Conservation (phyloP, 2,329 filamentous ascomycete genomes). For the Tolypocladium amazonense region DNA sequence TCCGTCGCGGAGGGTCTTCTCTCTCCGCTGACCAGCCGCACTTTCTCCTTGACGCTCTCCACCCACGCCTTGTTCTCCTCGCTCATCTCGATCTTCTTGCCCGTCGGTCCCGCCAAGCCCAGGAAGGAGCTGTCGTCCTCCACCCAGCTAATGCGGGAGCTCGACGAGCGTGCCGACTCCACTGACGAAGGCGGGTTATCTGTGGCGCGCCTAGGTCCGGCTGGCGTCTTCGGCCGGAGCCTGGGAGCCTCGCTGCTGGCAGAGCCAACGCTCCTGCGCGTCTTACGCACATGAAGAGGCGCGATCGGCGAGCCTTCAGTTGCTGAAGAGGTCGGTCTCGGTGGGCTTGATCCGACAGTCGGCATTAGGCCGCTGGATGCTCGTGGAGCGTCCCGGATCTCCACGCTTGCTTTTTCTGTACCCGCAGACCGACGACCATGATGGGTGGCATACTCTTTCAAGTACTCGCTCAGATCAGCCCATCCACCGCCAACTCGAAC, state of each 20-base stretch:
- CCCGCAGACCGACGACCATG: constrained; percentile 62
- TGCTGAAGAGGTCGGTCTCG: constrained; percentile 29
- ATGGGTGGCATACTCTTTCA: constrained; percentile 86
- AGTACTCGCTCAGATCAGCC: constrained; percentile 90
- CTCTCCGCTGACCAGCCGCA: constrained; percentile 58
- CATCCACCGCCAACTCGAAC: constrained; percentile 96
- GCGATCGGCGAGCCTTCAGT: constrained; percentile 28
- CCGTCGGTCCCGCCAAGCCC: constrained; percentile 60
- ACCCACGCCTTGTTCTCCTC: constrained; percentile 72
- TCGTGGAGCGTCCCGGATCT: constrained; percentile 41
- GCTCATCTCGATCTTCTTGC: constrained; percentile 54
- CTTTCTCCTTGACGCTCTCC: constrained; percentile 72
- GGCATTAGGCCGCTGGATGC: constrained; percentile 15
- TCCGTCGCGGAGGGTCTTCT: constrained; percentile 21
- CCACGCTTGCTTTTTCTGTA: constrained; percentile 39
- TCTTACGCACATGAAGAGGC: constrained; percentile 44
- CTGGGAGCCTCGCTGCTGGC: constrained; percentile 18
- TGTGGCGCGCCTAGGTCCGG: constrained; percentile 16
- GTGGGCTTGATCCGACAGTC: constrained; percentile 28
- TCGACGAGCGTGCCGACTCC: constrained; percentile 36
- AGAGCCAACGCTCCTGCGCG: constrained; percentile 34
- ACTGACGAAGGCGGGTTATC: constrained; percentile 33
- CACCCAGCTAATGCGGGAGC: constrained; percentile 44
- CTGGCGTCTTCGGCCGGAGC: constrained; percentile 31
- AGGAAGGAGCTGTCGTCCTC: constrained; percentile 50